phyloP scores from a whole-genome alignment of 345 rosid species.

The Populus pruinosa region DNA sequence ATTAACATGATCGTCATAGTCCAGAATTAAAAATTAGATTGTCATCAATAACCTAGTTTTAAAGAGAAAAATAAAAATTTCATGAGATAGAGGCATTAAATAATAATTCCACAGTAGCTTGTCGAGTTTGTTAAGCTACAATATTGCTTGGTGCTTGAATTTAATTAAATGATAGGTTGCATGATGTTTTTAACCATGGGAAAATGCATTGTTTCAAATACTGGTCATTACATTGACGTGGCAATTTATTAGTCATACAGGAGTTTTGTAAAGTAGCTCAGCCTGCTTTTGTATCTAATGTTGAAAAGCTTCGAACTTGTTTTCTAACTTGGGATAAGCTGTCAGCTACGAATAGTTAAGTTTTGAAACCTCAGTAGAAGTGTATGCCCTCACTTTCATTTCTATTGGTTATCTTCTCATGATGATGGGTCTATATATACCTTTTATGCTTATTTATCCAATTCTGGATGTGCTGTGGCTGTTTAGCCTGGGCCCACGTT shows the following conservation, averaged over 20 bases:
- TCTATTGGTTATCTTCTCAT: background rate
- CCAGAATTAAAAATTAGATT: background rate
- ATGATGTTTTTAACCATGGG: background rate
- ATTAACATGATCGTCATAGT: background rate
- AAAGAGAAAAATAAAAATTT: background rate
- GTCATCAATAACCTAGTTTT: background rate
- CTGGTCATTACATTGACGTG: background rate
- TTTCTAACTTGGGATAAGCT: background rate
- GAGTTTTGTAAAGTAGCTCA: background rate
- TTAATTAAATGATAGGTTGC: background rate
- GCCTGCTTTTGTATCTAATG: background rate
- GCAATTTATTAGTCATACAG: background rate
- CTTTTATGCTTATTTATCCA: background rate
- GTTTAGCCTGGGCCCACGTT: slow-evolving; percentile 54
- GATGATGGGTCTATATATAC: background rate
- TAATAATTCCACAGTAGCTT: background rate
- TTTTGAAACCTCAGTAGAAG: background rate
- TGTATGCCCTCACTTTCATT: background rate
- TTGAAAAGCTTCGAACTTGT: background rate
- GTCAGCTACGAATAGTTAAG: background rate
- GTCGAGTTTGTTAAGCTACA: background rate
- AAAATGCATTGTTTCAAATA: background rate
- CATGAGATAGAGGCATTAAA: background rate
- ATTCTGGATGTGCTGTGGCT: slow-evolving; percentile 10
- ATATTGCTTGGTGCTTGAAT: background rate